Conservation (phyloP, 176 grass and related monocot species). For the Dactylis glomerata region DNA sequence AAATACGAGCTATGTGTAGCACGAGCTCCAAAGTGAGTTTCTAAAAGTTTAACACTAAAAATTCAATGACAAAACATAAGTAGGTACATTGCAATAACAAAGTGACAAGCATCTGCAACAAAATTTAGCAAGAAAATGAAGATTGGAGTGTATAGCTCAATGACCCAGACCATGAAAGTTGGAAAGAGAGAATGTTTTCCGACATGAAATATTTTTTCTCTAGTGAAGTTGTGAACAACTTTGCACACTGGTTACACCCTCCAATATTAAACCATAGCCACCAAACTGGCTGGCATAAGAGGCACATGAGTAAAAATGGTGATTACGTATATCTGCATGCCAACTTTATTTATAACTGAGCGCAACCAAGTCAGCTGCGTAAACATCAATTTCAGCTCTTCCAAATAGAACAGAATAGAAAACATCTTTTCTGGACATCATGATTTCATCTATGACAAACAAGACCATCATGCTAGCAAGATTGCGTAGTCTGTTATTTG, state of each 20-base stretch:
- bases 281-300: neutral
- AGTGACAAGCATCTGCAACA: neutral
- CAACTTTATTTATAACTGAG: neutral
- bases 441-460: neutral
- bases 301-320: neutral
- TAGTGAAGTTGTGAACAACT: neutral
- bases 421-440: neutral
- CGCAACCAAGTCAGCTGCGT: neutral
- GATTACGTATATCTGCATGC: neutral
- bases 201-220: neutral
- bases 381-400: neutral
- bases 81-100: neutral
- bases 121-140: conserved; percentile 16
- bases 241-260: neutral
- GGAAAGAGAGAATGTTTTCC: neutral
- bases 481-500: conserved; percentile 10
- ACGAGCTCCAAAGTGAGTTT: too few species aligned
- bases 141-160: neutral
- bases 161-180: neutral
- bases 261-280: neutral
- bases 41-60: neutral
- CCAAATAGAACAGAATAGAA: neutral
- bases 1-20: too few species aligned
- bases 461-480: neutral
- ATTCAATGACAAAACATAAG: neutral